Evolutionary conservation across 2,329 filamentous ascomycete genomes (phyloP).

Genomic region (Pyricularia sp.): DNA sequence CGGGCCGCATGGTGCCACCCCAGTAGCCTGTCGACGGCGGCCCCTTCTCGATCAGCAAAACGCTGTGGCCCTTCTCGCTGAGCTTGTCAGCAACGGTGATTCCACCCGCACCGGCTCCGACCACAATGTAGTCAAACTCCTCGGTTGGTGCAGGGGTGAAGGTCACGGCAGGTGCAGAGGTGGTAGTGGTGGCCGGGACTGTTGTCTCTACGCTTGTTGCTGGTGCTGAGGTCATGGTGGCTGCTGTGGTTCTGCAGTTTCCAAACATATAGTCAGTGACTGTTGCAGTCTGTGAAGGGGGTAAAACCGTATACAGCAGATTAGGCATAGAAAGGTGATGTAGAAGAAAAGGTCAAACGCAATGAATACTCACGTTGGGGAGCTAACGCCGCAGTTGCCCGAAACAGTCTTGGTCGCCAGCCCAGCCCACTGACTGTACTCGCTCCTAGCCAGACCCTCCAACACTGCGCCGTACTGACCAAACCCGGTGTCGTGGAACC

Average conservation of each 20-base stretch:
- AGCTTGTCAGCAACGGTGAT: constrained; percentile 50
- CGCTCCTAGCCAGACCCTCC: constrained; percentile 26
- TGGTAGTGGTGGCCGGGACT: constrained; percentile 12
- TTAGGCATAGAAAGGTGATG: background rate
- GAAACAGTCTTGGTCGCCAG: constrained; percentile 30
- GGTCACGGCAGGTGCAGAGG: background rate
- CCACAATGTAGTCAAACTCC: constrained; percentile 53
- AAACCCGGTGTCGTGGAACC: constrained; percentile 45
- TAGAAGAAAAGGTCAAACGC: background rate
- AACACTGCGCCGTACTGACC: constrained; percentile 40
- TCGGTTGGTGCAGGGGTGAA: constrained; percentile 6
- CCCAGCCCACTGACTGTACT: constrained; percentile 33
- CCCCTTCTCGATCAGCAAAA: constrained; percentile 46
- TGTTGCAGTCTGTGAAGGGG: background rate
- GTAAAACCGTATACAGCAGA: background rate
- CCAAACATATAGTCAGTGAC: background rate
- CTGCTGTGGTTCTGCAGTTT: constrained; percentile 6
- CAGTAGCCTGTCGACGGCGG: constrained; percentile 49
- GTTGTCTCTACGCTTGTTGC: constrained; percentile 6
- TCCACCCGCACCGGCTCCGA: constrained; percentile 50
- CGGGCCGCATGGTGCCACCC: constrained; percentile 46
- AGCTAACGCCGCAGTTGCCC: constrained; percentile 21
- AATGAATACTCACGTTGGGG: background rate
- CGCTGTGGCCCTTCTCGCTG: constrained; percentile 49
- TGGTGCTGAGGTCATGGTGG: background rate